These are phyloP conservation scores for Rhodofomes roseus DNA, from an alignment of 1,284 basidiomycete species.

Conservation along the genomic window DNA sequence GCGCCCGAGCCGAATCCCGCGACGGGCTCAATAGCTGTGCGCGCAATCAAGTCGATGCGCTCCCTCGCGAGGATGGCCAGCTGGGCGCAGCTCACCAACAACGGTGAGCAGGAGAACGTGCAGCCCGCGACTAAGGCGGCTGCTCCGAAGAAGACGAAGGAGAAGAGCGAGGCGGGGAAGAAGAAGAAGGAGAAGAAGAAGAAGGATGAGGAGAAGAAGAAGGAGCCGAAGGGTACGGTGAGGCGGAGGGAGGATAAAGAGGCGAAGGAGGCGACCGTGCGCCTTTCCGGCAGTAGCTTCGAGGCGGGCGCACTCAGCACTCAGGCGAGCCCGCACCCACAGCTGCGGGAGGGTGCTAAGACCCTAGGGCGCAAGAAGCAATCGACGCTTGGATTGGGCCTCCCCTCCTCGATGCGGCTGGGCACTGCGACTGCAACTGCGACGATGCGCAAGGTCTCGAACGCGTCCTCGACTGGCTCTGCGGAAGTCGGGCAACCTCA, in stretches of 20 bases:
- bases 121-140: conserved; percentile 9
- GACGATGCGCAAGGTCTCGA: conserved; percentile 28
- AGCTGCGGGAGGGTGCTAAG: conserved; percentile 16
- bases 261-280: conserved; percentile 32
- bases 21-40: conserved; percentile 62
- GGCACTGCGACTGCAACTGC: conserved; percentile 37
- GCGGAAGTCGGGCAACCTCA: conserved; percentile 15
- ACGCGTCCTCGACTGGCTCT: conserved; percentile 32
- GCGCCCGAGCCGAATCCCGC: conserved; percentile 27
- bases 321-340: conserved; percentile 27
- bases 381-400: conserved; percentile 48
- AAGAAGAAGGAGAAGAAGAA: conserved; percentile 22
- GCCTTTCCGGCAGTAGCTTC: conserved; percentile 56
- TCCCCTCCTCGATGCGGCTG: conserved; percentile 45
- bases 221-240: conserved; percentile 23
- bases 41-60: conserved; percentile 71
- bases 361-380: conserved; percentile 52
- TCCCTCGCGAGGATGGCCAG: conserved; percentile 68
- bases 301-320: conserved; percentile 54
- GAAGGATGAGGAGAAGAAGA: conserved; percentile 28
- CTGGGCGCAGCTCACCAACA: conserved; percentile 56
- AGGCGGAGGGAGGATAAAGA: conserved; percentile 25
- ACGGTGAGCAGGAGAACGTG: conserved; percentile 32
- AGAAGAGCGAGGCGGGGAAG: conserved; percentile 9
- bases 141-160: conserved; percentile 18